These are phyloP conservation scores for Ceratorhiza oryzae-sativae DNA, from an alignment of 1,284 basidiomycete genomes.

Conservation along the genomic window DNA sequence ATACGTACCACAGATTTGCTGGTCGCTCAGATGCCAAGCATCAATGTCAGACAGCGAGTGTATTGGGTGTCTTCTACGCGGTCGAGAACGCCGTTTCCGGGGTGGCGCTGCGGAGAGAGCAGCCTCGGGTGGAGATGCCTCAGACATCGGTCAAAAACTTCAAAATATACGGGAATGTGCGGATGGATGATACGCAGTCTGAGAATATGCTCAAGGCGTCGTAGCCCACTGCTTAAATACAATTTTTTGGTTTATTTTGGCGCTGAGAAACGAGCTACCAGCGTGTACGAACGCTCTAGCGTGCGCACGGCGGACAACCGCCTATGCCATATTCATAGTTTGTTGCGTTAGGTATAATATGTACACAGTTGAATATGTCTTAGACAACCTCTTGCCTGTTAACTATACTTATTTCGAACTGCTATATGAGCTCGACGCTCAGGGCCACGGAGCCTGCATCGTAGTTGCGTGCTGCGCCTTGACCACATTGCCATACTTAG, in stretches of 20 bases:
- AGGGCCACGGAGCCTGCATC: not conserved
- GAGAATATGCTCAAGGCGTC: too few species aligned
- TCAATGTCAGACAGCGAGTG: not conserved
- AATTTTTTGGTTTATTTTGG: not conserved
- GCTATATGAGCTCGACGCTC: not conserved
- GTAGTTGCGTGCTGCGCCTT: not conserved
- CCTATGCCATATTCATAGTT: not conserved
- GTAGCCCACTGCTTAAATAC: not conserved
- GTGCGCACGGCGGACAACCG: not conserved
- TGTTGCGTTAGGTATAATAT: not conserved
- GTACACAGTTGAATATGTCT: not conserved
- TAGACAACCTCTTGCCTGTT: too few species aligned
- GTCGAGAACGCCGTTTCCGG: not conserved
- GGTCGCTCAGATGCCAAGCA: not conserved
- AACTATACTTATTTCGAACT: not conserved
- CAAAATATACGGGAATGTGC: not conserved
- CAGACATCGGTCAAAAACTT: not conserved
- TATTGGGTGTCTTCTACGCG: not conserved
- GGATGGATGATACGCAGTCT: too few species aligned
- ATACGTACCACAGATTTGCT: not conserved
- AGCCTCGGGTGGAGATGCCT: not conserved
- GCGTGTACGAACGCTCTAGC: not conserved
- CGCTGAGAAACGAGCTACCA: not conserved
- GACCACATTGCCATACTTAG: not conserved
- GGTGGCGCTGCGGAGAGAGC: not conserved